A percentile compares a stretch with the other conserved stretches of the same genome.
These are phyloP conservation scores for Linnemannia hyalina DNA, from an alignment of 192 early-diverging fungal genomes.

Conservation along the genomic window DNA sequence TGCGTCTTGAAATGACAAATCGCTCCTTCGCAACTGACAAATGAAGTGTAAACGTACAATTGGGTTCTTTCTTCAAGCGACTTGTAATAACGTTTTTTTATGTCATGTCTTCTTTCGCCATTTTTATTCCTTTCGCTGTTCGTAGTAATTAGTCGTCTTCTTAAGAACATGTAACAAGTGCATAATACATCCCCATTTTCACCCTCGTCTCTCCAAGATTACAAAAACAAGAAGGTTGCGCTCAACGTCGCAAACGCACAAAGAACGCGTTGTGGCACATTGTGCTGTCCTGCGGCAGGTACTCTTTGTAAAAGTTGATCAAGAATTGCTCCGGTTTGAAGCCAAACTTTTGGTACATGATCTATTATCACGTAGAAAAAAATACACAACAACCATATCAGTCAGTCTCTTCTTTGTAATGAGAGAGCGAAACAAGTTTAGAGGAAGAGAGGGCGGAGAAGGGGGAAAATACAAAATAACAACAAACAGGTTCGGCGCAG, in stretches of 20 bases:
- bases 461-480: not conserved
- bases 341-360: slow-evolving; percentile 92
- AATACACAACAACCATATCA: not conserved
- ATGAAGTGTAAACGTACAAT: not conserved
- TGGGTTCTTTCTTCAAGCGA: not conserved
- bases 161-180: not conserved
- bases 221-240: slow-evolving; percentile 6
- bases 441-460: not conserved
- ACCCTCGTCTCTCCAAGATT: not conserved
- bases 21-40: slow-evolving; percentile 3
- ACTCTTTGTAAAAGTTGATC: slow-evolving; percentile 92
- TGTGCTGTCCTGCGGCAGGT: slow-evolving; percentile 78
- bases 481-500: not conserved
- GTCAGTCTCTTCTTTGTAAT: not conserved
- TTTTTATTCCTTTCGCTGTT: too few species aligned
- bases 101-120: too few species aligned
- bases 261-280: slow-evolving; percentile 92
- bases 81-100: too few species aligned
- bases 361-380: slow-evolving; percentile 47
- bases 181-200: not conserved
- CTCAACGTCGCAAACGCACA: slow-evolving; percentile 77
- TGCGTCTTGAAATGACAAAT: slow-evolving; percentile 4
- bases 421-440: not conserved
- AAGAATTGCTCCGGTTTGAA: slow-evolving; percentile 96
- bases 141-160: not conserved